phyloP scores from a whole-genome alignment of 23 red algal species.

The Agarophyton chilense region DNA sequence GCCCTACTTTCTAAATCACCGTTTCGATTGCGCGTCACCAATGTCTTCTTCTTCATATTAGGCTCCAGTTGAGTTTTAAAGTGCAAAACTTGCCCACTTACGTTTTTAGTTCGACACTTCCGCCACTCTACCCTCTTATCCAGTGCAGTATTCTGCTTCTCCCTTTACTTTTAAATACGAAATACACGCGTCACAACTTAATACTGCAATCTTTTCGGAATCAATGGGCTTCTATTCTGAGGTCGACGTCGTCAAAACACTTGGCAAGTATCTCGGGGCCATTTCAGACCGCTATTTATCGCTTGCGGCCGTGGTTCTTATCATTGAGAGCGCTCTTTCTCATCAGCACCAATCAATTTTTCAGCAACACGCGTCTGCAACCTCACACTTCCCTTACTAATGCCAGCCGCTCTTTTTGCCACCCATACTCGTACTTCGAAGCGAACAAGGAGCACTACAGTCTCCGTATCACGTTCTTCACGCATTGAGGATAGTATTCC shows the following conservation, averaged over 20 bases:
- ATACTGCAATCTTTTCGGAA: background rate
- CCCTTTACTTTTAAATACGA: background rate
- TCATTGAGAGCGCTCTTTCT: background rate
- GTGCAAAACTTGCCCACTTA: background rate
- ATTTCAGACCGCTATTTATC: background rate
- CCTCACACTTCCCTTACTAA: background rate
- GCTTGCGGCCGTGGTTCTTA: background rate
- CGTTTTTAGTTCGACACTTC: background rate
- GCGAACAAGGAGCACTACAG: background rate
- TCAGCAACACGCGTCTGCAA: background rate
- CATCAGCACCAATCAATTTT: background rate
- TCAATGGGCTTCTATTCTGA: constrained; percentile 13
- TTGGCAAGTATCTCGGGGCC: background rate
- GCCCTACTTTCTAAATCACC: background rate
- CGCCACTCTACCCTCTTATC: background rate
- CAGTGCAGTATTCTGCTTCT: background rate
- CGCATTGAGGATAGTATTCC: background rate
- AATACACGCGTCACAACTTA: background rate
- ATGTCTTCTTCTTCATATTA: constrained; percentile 3
- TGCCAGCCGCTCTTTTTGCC: background rate
- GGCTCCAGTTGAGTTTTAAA: background rate
- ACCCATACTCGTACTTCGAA: background rate
- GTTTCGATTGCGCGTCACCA: background rate
- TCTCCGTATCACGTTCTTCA: background rate
- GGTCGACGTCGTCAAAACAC: background rate